Conservation (phyloP, 768 basidiomycete species). For the Suillus discolor region DNA sequence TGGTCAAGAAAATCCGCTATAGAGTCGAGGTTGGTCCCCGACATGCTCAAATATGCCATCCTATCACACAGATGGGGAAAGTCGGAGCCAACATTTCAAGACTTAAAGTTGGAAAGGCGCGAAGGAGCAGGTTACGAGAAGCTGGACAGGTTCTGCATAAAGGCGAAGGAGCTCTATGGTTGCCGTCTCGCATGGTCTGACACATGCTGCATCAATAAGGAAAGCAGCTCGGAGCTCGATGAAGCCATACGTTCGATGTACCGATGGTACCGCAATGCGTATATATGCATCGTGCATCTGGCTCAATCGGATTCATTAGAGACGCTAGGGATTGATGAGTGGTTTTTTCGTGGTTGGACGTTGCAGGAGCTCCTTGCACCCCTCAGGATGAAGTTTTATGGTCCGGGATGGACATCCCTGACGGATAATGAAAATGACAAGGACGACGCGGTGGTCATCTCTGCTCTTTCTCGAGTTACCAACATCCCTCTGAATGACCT, state of each 20-base stretch:
- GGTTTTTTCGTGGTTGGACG: slow-evolving; percentile 20
- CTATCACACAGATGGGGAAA: slow-evolving; percentile 13
- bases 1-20: background rate
- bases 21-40: slow-evolving; percentile 5
- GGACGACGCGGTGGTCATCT: background rate
- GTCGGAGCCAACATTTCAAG: slow-evolving; percentile 11
- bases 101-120: background rate
- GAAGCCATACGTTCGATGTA: slow-evolving; percentile 23
- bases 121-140: slow-evolving; percentile 6
- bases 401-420: slow-evolving; percentile 12
- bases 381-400: slow-evolving; percentile 15
- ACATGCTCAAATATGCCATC: slow-evolving; percentile 10
- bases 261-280: slow-evolving; percentile 18
- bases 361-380: slow-evolving; percentile 20
- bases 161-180: slow-evolving; percentile 1
- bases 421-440: slow-evolving; percentile 9
- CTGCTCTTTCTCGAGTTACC: slow-evolving; percentile 6
- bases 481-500: slow-evolving; percentile 11
- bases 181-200: slow-evolving; percentile 15
- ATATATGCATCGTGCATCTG: slow-evolving; percentile 19
- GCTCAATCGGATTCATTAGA: background rate
- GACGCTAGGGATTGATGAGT: slow-evolving; percentile 8
- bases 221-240: slow-evolving; percentile 19
- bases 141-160: slow-evolving; percentile 4
- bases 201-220: slow-evolving; percentile 18